These are phyloP conservation scores for Globisporangium camurandrum DNA, from an alignment of 352 stramenopile species.

Conservation along the genomic window DNA sequence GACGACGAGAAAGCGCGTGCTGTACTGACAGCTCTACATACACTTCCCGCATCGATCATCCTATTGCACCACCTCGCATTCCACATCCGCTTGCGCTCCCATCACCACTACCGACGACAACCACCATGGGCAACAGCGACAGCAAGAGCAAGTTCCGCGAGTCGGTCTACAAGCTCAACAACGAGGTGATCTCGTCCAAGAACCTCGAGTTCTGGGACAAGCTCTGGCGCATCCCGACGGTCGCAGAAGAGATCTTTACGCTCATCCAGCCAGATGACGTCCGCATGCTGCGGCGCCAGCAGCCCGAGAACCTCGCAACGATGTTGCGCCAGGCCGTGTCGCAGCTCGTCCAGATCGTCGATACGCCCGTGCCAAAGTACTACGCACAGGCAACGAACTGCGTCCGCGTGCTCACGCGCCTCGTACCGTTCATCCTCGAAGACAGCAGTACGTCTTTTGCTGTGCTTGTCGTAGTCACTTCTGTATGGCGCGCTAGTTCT, in stretches of 20 bases:
- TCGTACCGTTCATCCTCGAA: constrained; percentile 84
- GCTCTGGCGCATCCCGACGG: constrained; percentile 82
- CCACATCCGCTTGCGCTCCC: no score
- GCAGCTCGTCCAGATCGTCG: constrained; percentile 82
- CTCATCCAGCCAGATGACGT: constrained; percentile 86
- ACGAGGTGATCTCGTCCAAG: constrained; percentile 77
- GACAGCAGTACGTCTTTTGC: constrained; percentile 26
- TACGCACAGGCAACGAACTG: constrained; percentile 84
- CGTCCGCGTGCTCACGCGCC: constrained; percentile 69
- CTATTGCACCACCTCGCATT: no score
- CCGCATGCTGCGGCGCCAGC: constrained; percentile 81
- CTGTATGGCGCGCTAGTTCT: background rate
- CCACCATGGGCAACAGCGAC: constrained; percentile 79
- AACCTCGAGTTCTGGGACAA: constrained; percentile 90
- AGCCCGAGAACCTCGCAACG: constrained; percentile 72
- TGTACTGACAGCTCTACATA: background rate
- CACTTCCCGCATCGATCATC: background rate
- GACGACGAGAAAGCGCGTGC: no score
- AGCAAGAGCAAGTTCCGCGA: constrained; percentile 90
- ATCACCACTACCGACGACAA: background rate
- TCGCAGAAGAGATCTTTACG: constrained; percentile 86
- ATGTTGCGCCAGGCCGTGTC: constrained; percentile 77
- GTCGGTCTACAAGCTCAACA: constrained; percentile 89
- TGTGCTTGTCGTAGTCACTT: background rate
- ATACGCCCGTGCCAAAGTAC: constrained; percentile 85